These are phyloP conservation scores for Pythium vanterpoolii DNA, from an alignment of 352 stramenopile species.

Conservation along the genomic window DNA sequence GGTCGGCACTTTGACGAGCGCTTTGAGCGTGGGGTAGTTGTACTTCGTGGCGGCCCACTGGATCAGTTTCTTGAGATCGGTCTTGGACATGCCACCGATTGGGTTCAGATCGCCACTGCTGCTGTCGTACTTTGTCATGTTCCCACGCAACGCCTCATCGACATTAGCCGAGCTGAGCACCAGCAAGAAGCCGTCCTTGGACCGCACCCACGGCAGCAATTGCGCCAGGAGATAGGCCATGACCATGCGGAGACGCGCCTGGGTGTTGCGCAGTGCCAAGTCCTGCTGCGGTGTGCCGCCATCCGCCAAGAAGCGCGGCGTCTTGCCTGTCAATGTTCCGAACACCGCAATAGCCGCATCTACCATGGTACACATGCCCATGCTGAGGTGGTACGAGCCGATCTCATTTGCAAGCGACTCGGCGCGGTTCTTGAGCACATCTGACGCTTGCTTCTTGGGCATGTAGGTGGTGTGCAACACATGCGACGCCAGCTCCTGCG, in stretches of 20 bases:
- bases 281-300: slow-evolving; percentile 94
- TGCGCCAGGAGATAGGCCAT: slow-evolving; percentile 98
- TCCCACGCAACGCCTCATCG: slow-evolving; percentile 96
- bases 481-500: slow-evolving; percentile 89
- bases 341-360: slow-evolving; percentile 81
- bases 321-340: slow-evolving; percentile 80
- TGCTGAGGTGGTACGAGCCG: slow-evolving; percentile 93
- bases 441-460: slow-evolving; percentile 95
- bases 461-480: slow-evolving; percentile 98
- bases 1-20: slow-evolving; percentile 92
- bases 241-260: slow-evolving; percentile 97
- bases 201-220: slow-evolving; percentile 97
- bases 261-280: slow-evolving; percentile 98
- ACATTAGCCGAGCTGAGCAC: slow-evolving; percentile 98
- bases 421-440: slow-evolving; percentile 90
- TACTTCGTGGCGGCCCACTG: slow-evolving; percentile 89
- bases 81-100: slow-evolving; percentile 95
- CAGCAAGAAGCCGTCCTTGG: slow-evolving; percentile 94
- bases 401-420: slow-evolving; percentile 88
- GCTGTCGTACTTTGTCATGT: slow-evolving; percentile 99
- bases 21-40: slow-evolving; percentile 87
- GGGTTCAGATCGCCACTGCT: slow-evolving; percentile 98
- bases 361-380: slow-evolving; percentile 96
- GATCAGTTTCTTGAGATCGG: slow-evolving; percentile 97
- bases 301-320: slow-evolving; percentile 84